A percentile compares a stretch with the other conserved stretches of the same genome.
Evolutionary conservation across 1,139 yeast species (phyloP).

Genomic region (Yarrowia galli): DNA sequence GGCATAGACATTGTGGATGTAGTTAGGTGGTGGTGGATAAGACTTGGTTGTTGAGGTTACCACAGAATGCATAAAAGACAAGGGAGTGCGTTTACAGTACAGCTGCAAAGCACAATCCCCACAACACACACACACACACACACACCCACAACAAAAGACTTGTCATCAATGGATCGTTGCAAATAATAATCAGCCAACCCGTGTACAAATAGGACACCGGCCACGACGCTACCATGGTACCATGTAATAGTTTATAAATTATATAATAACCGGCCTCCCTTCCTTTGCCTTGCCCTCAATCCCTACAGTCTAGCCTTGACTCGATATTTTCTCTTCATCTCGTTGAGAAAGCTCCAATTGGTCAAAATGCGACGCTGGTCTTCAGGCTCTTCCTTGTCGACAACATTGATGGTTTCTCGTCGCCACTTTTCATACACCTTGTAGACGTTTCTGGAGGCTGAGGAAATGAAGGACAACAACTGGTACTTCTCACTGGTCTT

Average conservation of each 20-base stretch:
- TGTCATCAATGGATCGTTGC: too few relatives aligned
- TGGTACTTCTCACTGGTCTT: conserved; percentile 8
- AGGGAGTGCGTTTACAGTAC: too few relatives aligned
- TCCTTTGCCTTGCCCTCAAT: not conserved
- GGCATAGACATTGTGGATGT: not conserved
- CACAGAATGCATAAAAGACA: not conserved
- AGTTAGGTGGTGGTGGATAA: not conserved
- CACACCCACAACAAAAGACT: too few relatives aligned
- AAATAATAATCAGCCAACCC: too few relatives aligned
- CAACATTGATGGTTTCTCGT: conserved; percentile 4
- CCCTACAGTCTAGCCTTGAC: conserved; percentile 10
- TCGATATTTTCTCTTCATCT: conserved; percentile 9
- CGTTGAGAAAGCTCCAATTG: conserved; percentile 25
- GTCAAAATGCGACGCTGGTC: not conserved
- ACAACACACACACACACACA: too few relatives aligned
- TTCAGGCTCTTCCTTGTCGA: conserved; percentile 7
- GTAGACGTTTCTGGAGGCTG: conserved; percentile 1
- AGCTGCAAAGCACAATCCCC: too few relatives aligned
- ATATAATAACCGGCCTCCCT: not conserved
- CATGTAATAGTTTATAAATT: not conserved
- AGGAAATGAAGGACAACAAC: not conserved
- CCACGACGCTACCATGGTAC: too few relatives aligned
- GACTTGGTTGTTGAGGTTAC: not conserved
- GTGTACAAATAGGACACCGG: too few relatives aligned
- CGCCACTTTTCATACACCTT: conserved; percentile 28